Evolutionary conservation across 2,329 filamentous ascomycete genomes (phyloP).

Genomic region (Microsporum canis): DNA sequence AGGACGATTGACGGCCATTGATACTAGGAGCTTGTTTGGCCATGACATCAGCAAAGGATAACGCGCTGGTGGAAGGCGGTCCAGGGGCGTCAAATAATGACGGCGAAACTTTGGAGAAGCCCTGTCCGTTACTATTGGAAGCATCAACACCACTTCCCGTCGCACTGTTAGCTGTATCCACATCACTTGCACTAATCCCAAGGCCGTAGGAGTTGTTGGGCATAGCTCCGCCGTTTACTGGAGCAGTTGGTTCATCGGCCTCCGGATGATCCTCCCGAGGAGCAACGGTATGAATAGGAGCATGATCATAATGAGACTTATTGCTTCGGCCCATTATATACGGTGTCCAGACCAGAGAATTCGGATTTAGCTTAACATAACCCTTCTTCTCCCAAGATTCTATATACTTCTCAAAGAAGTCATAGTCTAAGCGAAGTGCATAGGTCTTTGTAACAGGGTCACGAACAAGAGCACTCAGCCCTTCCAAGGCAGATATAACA

Average conservation of each 20-base stretch:
- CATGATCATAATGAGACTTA: slow-evolving; percentile 70
- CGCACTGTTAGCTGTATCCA: slow-evolving; percentile 5
- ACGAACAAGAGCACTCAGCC: slow-evolving; percentile 73
- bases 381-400: slow-evolving; percentile 79
- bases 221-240: slow-evolving; percentile 10
- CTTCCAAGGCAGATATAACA: slow-evolving; percentile 86
- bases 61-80: slow-evolving; percentile 23
- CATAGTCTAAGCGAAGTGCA: slow-evolving; percentile 73
- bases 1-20: slow-evolving; percentile 14
- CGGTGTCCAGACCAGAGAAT: slow-evolving; percentile 82
- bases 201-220: slow-evolving; percentile 11
- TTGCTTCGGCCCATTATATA: slow-evolving; percentile 90
- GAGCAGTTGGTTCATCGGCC: slow-evolving; percentile 19
- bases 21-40: slow-evolving; percentile 20
- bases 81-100: slow-evolving; percentile 12
- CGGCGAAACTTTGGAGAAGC: neutral
- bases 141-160: neutral
- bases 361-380: slow-evolving; percentile 72
- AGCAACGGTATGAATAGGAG: slow-evolving; percentile 74
- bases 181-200: slow-evolving; percentile 10
- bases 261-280: slow-evolving; percentile 62
- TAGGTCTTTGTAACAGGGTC: slow-evolving; percentile 84
- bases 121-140: slow-evolving; percentile 4
- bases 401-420: slow-evolving; percentile 79
- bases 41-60: slow-evolving; percentile 15